Evolutionary conservation across 495 filamentous ascomycete species (phyloP), one percentile per base, ranked within the genome.

Genomic region (Hypoxylon fuscum): DNA sequence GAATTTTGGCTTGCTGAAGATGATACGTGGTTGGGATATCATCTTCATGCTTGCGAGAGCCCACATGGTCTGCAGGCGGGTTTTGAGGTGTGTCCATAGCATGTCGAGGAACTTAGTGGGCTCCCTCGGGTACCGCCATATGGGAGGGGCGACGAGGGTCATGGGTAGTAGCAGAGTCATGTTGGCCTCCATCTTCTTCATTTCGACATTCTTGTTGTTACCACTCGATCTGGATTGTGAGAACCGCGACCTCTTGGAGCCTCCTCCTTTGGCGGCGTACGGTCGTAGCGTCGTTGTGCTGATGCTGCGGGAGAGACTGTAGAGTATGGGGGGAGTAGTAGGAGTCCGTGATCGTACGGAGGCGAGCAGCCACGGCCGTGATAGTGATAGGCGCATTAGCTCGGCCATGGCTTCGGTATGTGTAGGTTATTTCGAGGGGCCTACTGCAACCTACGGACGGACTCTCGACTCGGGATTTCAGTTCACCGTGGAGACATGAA

Each of bases 1-100:
- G 62, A 75, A 70, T 1, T 10, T 43, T 8, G 77, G 68, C 22
- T 44, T 54, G 37, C 59, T 62, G 51, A 74, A 46, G 11, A 70
- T 25, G 1, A 45, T 21, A 5, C 3, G 57, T 5, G 68, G 69
- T 59, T 74, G 72, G 11, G 76, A 78, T 10, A 55, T 2, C 17
- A 70, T 18, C 31, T 62, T 65, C 11, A 70, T 7, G 5, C 51
- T 12, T 2, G 68, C 0, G 1, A 73, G 9, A 5, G 40, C 7
- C 20, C 22, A 41, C 3, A 72, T 49, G 5, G 15, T 0, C 0
- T 20, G 15, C 20, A 55, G 45, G 11, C 55, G 61, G 6, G 31
- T 29, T 31, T 61, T 68, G 32, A 41, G 23, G 7, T 61, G 20
- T 3, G 68, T 2, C 57, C 64, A 72, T 20, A 60, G 18, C 69